These are phyloP conservation scores for Saitozyma sp. DNA, from an alignment of 768 basidiomycete genomes.

Conservation along the genomic window DNA sequence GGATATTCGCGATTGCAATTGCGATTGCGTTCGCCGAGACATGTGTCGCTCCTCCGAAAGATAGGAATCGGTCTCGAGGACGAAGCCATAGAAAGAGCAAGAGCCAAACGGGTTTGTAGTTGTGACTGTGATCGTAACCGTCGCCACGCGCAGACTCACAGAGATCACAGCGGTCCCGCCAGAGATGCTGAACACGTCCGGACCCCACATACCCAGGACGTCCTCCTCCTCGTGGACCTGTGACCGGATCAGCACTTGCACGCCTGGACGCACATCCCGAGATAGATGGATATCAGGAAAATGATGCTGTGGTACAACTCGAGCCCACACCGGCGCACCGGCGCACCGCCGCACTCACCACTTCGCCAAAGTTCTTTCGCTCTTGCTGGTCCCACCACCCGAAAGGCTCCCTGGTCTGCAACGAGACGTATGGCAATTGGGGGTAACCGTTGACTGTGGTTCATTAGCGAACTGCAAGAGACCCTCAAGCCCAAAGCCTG, in stretches of 20 bases:
- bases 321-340: not conserved
- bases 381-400: constrained; percentile 56
- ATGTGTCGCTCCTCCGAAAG: no score
- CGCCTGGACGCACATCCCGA: not conserved
- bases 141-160: constrained; percentile 21
- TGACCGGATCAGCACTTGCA: constrained; percentile 5
- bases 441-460: constrained; percentile 53
- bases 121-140: no score
- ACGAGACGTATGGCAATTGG: constrained; percentile 47
- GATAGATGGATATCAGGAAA: no score
- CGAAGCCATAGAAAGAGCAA: not conserved
- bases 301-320: not conserved
- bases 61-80: no score
- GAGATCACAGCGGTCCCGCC: constrained; percentile 44
- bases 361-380: constrained; percentile 54
- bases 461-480: not conserved
- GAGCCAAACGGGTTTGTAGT: not conserved
- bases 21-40: no score
- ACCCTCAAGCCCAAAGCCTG: no score
- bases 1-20: no score
- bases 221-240: constrained; percentile 56
- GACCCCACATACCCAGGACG: constrained; percentile 54
- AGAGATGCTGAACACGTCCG: constrained; percentile 53
- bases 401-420: constrained; percentile 48
- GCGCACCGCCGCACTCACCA: constrained; percentile 35